These are phyloP conservation scores for Aureobasidium melanogenum DNA, from an alignment of 2,329 filamentous ascomycete genomes.

Conservation along the genomic window DNA sequence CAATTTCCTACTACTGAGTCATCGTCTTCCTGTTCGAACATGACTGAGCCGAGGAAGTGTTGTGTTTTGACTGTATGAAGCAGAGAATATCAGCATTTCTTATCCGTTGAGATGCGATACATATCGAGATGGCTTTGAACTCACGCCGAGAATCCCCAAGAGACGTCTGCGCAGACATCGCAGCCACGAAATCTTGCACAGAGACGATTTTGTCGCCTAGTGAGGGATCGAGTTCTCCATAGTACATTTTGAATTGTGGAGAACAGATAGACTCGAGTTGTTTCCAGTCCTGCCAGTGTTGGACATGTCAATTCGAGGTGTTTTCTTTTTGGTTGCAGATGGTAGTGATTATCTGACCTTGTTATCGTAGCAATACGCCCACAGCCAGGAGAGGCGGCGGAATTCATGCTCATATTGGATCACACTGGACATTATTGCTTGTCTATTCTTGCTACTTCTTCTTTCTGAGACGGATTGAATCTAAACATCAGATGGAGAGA, in stretches of 20 bases:
- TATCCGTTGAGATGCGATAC: too few relatives aligned
- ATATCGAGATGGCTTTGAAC: neutral
- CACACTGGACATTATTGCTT: neutral
- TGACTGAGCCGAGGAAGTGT: neutral
- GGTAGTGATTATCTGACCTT: neutral
- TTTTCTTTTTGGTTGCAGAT: too few relatives aligned
- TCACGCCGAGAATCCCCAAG: neutral
- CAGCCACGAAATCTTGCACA: neutral
- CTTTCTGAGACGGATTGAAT: too few relatives aligned
- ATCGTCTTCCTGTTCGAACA: neutral
- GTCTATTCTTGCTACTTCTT: neutral
- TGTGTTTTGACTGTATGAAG: neutral
- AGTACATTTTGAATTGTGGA: neutral
- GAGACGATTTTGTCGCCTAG: neutral
- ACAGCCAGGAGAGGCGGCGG: neutral
- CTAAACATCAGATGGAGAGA: too few relatives aligned
- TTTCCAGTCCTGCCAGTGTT: neutral
- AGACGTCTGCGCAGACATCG: neutral
- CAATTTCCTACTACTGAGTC: neutral
- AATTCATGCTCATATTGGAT: neutral
- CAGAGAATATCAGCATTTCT: neutral
- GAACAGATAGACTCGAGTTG: neutral
- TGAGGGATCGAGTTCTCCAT: neutral
- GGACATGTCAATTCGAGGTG: neutral
- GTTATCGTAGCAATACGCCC: neutral